A percentile compares a stretch with the other conserved stretches of the same genome.
These are phyloP conservation scores for Taxillus chinensis DNA, from an alignment of 164 flowering plant species.

Conservation along the genomic window DNA sequence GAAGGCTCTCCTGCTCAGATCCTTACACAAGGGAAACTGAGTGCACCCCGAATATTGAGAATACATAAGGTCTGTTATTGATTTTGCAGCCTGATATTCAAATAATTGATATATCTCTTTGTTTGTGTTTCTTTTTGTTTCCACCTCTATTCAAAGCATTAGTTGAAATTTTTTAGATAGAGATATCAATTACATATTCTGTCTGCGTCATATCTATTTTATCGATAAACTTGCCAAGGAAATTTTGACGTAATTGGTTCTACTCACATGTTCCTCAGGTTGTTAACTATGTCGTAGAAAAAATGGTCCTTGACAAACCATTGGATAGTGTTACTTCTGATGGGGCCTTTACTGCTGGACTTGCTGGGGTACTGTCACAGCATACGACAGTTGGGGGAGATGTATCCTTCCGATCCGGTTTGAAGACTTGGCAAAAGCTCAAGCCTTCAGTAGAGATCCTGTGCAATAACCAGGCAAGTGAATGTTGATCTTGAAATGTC, in stretches of 20 bases:
- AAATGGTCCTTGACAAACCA: slow-evolving; percentile 82
- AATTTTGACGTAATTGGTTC: background rate
- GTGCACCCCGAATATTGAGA: slow-evolving; percentile 94
- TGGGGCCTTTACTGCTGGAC: slow-evolving; percentile 39
- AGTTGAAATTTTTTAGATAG: too few relatives aligned
- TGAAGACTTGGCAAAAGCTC: slow-evolving; percentile 67
- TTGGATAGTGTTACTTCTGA: slow-evolving; percentile 43
- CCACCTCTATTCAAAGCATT: too few relatives aligned
- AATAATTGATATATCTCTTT: too few relatives aligned
- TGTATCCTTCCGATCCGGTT: slow-evolving; percentile 49
- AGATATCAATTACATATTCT: too few relatives aligned
- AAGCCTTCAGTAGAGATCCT: slow-evolving; percentile 83
- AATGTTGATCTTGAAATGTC: background rate
- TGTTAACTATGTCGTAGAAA: slow-evolving; percentile 79
- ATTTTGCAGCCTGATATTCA: background rate
- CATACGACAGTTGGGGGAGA: slow-evolving; percentile 43
- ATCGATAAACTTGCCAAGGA: too few relatives aligned
- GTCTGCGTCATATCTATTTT: too few relatives aligned
- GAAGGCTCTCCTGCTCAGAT: slow-evolving; percentile 86
- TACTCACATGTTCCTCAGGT: slow-evolving; percentile 42
- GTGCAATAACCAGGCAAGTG: slow-evolving; percentile 92
- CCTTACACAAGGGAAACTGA: slow-evolving; percentile 89
- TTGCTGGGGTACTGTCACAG: slow-evolving; percentile 41
- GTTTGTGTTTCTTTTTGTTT: background rate
- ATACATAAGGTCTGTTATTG: slow-evolving; percentile 63